Conservation (phyloP, 805 yeast genomes). For the Candida pseudofarinosa region DNA sequence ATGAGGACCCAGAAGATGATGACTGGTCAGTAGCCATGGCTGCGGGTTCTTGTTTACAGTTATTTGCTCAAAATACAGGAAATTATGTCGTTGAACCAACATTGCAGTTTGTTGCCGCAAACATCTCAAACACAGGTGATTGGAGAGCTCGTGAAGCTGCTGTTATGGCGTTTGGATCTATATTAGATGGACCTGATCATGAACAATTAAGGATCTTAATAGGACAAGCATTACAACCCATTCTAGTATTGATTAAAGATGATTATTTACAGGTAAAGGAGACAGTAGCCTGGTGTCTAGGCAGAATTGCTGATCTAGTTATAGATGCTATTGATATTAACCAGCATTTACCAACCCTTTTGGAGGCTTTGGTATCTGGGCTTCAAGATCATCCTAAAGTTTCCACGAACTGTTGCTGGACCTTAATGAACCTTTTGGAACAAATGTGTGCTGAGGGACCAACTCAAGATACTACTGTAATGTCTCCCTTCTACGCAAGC, state of each 20-base stretch:
- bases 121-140: conserved; percentile 41
- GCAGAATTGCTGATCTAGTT: conserved; percentile 87
- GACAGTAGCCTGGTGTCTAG: conserved; percentile 98
- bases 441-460: conserved; percentile 61
- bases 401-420: conserved; percentile 97
- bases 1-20: conserved; percentile 91
- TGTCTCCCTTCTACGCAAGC: conserved; percentile 69
- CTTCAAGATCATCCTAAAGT: conserved; percentile 89
- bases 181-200: conserved; percentile 88
- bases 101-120: conserved; percentile 73
- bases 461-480: conserved; percentile 47
- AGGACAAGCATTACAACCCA: conserved; percentile 78
- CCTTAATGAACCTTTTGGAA: conserved; percentile 86
- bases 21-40: conserved; percentile 99
- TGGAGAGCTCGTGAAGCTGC: conserved; percentile 97
- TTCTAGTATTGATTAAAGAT: conserved; percentile 71
- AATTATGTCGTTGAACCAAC: conserved; percentile 84
- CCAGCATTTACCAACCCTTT: conserved; percentile 62
- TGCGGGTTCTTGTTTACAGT: conserved; percentile 93
- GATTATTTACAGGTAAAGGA: conserved; percentile 82
- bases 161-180: conserved; percentile 98
- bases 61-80: conserved; percentile 89
- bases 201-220: conserved; percentile 64
- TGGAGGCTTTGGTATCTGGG: conserved; percentile 75
- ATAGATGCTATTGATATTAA: conserved; percentile 69